Evolutionary conservation across 73 alveolate genomes (phyloP).

Genomic region (Blepharisma japonicum): DNA sequence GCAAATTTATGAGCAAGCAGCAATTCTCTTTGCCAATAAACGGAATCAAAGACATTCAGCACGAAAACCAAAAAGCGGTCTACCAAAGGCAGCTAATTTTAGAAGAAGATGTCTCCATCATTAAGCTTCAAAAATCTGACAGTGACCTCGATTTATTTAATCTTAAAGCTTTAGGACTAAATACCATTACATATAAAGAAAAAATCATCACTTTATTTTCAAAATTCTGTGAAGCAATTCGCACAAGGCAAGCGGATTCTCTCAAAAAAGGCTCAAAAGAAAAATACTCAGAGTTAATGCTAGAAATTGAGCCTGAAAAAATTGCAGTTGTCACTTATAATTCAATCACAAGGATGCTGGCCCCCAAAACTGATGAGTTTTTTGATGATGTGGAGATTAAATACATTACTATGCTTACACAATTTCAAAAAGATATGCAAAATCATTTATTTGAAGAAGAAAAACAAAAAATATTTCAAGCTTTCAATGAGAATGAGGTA

Average conservation of each 20-base stretch:
- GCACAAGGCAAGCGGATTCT: conserved; percentile 47
- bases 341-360: not conserved
- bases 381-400: not conserved
- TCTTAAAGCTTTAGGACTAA: conserved; percentile 61
- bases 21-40: conserved; percentile 69
- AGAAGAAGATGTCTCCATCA: conserved; percentile 70
- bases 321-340: conserved; percentile 13
- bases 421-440: not conserved
- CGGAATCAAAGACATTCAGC: conserved; percentile 70
- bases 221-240: conserved; percentile 47
- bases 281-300: conserved; percentile 47
- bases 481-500: conserved; percentile 10
- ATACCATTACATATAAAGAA: conserved; percentile 64
- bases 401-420: not conserved
- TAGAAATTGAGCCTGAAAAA: conserved; percentile 57
- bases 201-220: conserved; percentile 67
- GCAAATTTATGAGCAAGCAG: conserved; percentile 42
- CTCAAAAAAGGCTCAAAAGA: conserved; percentile 36
- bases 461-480: conserved; percentile 30
- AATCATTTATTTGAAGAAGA: conserved; percentile 32
- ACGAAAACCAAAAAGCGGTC: conserved; percentile 69
- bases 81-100: conserved; percentile 69
- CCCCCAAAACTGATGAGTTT: not conserved
- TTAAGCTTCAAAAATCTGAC: conserved; percentile 62
- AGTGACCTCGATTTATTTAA: conserved; percentile 60